Evolutionary conservation across 2,329 filamentous ascomycete species (phyloP), one percentile per base, ranked within the genome.

Genomic region (Aspergillus costaricaensis): DNA sequence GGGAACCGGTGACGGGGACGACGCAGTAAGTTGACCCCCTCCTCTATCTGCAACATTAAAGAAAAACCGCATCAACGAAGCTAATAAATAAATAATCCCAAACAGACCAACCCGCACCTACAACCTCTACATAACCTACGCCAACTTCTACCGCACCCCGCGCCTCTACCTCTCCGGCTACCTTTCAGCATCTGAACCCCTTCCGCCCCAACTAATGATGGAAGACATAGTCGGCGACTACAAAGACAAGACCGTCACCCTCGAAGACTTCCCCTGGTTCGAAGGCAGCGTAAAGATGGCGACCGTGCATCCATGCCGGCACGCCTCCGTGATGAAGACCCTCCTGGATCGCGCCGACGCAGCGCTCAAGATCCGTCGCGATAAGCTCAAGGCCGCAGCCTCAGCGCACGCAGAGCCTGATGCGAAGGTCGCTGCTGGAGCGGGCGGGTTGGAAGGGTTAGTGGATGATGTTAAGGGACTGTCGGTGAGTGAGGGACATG

Each of bases 71-170:
- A 17, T 3, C 21, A 27, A n/a, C 15, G 14, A 50, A 50, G 21
- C n/a, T 25, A 17, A 19, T 7, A 7, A 19, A 19, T 14, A 6
- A 19, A 10, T 15, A 17, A 10, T n/a, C 9, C 47, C 21, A 12
- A 68, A 63, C 66, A 96, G 91, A 59, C 88, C 91, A 57, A 85
- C 91, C 55, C 90, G 95, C 68, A 96, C 91, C n/a, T 99, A 99
- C 78, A 96, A 91, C 48, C 89, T 99, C 67, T 99, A 99, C 83
- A 98, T 99, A 72, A 95, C 92, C 79, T 99, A 99, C 81, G 91
- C 93, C 4, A 91, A 93, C 39, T 97, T 96, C 82, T 99, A 98
- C 80, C 91, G 92, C 68, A 98, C 95, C 4, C 95, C 95, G 0
- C 91, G 95, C 36, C 86, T 98, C 70, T 99, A 97, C 77, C 87